Conservation (phyloP, 306 rosid species). For the Rosa lucieae region DNA sequence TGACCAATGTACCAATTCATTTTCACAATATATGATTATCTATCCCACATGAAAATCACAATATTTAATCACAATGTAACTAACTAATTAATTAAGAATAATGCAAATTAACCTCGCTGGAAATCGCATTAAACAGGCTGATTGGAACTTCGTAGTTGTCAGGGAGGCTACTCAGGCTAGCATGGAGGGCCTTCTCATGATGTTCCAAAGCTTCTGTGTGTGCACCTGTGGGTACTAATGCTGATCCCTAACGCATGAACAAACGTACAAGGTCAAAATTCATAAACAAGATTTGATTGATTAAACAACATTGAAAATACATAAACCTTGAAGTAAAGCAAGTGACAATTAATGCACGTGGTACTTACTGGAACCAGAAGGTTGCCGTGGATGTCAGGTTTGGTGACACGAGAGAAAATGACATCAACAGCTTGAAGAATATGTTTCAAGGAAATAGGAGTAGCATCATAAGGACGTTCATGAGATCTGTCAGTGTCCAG, state of each 20-base stretch:
- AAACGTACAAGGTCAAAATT: background rate
- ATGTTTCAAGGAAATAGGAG: slow-evolving; percentile 31
- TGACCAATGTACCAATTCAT: background rate
- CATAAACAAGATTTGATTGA: background rate
- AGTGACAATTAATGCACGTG: background rate
- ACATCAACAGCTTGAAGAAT: slow-evolving; percentile 51
- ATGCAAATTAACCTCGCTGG: slow-evolving; percentile 47
- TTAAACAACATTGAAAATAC: background rate
- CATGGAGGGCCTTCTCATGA: slow-evolving; percentile 31
- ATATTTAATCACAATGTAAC: background rate
- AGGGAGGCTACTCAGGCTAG: slow-evolving; percentile 18
- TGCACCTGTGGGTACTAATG: background rate
- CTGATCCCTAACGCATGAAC: slow-evolving; percentile 32
- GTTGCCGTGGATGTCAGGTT: slow-evolving; percentile 32
- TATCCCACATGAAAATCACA: background rate
- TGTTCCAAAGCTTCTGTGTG: slow-evolving; percentile 21
- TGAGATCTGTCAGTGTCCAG: slow-evolving; percentile 17
- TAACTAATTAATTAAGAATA: background rate
- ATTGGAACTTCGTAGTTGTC: slow-evolving; percentile 43
- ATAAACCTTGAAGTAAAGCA: background rate
- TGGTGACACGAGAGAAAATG: slow-evolving; percentile 39
- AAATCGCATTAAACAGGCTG: slow-evolving; percentile 41
- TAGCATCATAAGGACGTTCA: slow-evolving; percentile 12
- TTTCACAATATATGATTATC: background rate
- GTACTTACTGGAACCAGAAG: slow-evolving; percentile 6